Percentiles rank a stretch among this genome's conserved stretches.
Evolutionary conservation across 345 rosid genomes (phyloP).

Genomic region (Salix caprea): DNA sequence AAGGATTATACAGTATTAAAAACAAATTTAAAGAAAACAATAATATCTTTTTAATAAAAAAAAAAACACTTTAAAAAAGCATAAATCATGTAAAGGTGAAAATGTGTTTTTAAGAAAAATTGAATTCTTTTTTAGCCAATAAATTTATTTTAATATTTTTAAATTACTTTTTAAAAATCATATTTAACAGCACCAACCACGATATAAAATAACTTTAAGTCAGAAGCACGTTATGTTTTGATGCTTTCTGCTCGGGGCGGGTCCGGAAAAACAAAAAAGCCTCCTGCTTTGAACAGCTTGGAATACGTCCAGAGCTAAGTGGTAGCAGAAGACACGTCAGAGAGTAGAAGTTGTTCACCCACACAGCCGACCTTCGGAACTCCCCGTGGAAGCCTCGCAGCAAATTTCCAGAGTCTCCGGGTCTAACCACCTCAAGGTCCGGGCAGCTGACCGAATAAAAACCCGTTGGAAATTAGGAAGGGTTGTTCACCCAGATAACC

Average conservation of each 20-base stretch:
- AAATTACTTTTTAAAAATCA: too few relatives aligned
- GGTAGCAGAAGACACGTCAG: neutral
- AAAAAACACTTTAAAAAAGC: too few relatives aligned
- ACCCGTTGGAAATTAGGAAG: conserved; percentile 16
- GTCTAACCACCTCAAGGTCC: conserved; percentile 1
- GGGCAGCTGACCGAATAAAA: neutral
- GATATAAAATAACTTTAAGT: neutral
- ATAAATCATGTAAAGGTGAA: too few relatives aligned
- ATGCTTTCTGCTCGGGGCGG: conserved; percentile 20
- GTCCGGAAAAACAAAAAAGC: neutral
- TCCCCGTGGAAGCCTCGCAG: neutral
- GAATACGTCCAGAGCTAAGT: neutral
- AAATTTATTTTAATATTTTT: too few relatives aligned
- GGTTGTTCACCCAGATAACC: conserved; percentile 44
- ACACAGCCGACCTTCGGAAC: neutral
- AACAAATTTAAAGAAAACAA: too few relatives aligned
- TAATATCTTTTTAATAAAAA: too few relatives aligned
- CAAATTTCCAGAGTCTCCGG: neutral
- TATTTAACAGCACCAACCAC: too few relatives aligned
- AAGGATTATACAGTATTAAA: too few relatives aligned
- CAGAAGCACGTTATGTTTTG: conserved; percentile 20
- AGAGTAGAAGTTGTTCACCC: conserved; percentile 32
- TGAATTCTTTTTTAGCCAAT: too few relatives aligned
- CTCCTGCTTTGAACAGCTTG: neutral
- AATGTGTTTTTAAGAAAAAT: too few relatives aligned